Conservation (phyloP, 306 rosid species). For the Lithocarpus polystachyus region DNA sequence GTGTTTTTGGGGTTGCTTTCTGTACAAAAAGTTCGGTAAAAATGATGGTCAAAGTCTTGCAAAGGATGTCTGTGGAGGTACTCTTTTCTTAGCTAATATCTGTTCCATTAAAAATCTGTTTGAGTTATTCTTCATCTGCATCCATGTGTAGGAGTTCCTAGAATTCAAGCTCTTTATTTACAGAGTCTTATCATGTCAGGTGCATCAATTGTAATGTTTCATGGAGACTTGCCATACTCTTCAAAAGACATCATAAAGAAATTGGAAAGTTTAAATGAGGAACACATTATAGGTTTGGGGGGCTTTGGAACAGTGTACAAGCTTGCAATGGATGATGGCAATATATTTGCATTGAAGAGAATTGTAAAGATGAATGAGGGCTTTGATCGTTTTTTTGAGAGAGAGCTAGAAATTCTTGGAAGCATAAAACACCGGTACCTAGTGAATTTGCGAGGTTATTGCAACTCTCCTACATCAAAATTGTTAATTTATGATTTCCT, state of each 20-base stretch:
- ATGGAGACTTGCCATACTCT: slow-evolving; percentile 98
- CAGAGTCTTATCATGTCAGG: slow-evolving; percentile 47
- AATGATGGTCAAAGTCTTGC: slow-evolving; percentile 63
- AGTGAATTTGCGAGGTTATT: slow-evolving; percentile 96
- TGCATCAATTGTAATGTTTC: slow-evolving; percentile 94
- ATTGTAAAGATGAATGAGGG: slow-evolving; percentile 89
- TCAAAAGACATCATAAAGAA: slow-evolving; percentile 95
- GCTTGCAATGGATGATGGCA: slow-evolving; percentile 99
- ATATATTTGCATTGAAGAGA: slow-evolving; percentile 88
- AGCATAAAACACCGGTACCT: slow-evolving; percentile 93
- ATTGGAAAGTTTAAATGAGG: slow-evolving; percentile 86
- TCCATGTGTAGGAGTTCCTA: slow-evolving; percentile 17
- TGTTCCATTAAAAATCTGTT: slow-evolving; percentile 21
- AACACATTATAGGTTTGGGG: slow-evolving; percentile 86
- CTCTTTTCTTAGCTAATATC: slow-evolving; percentile 26
- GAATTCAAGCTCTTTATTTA: slow-evolving; percentile 24
- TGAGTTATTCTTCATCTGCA: slow-evolving; percentile 11
- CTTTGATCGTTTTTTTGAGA: slow-evolving; percentile 93
- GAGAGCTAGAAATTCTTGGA: slow-evolving; percentile 98
- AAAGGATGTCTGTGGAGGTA: slow-evolving; percentile 87
- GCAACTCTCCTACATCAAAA: slow-evolving; percentile 96
- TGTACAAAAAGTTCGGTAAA: slow-evolving; percentile 89
- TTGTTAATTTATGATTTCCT: slow-evolving; percentile 90
- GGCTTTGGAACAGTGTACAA: slow-evolving; percentile 96
- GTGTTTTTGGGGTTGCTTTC: slow-evolving; percentile 99